Conservation (phyloP, 1,284 basidiomycete species). For the Earliella scabrosa region DNA sequence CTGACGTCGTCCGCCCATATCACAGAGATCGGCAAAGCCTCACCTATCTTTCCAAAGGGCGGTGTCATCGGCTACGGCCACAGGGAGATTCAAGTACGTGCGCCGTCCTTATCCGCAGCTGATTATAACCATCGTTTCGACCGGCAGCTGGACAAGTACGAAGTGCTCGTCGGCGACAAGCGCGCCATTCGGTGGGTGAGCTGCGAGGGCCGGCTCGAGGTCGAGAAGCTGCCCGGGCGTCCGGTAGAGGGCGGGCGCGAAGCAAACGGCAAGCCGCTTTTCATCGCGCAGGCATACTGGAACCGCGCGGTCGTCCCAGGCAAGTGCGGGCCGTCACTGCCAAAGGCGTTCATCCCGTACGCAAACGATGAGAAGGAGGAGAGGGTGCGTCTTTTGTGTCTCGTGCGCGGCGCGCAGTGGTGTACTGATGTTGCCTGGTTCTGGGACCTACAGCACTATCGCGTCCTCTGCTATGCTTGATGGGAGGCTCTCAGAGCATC, state of each 20-base stretch:
- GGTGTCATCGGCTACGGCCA: conserved; percentile 63
- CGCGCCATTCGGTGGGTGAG: conserved; percentile 63
- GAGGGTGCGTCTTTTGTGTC: conserved; percentile 36
- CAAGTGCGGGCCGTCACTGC: conserved; percentile 60
- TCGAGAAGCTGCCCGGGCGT: conserved; percentile 44
- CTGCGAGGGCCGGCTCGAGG: conserved; percentile 48
- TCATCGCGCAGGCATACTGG: conserved; percentile 60
- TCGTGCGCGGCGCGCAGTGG: too few species aligned
- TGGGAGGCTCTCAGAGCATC: too few species aligned
- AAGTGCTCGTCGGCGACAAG: conserved; percentile 70
- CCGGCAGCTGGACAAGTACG: conserved; percentile 57
- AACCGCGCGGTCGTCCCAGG: conserved; percentile 61
- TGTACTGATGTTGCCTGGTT: not conserved
- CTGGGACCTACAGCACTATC: conserved; percentile 43
- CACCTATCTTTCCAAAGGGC: conserved; percentile 57
- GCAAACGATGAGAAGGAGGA: conserved; percentile 50
- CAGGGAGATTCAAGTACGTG: conserved; percentile 59
- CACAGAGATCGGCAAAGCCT: conserved; percentile 73
- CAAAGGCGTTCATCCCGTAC: conserved; percentile 58
- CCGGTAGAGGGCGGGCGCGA: conserved; percentile 75
- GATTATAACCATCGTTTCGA: too few species aligned
- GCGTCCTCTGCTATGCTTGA: conserved; percentile 45
- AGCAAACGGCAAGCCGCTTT: conserved; percentile 61
- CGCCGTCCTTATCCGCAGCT: not conserved
- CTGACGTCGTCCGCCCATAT: conserved; percentile 3